phyloP scores from a whole-genome alignment of 1,284 basidiomycete genomes.

The Volvariella surrecta region DNA sequence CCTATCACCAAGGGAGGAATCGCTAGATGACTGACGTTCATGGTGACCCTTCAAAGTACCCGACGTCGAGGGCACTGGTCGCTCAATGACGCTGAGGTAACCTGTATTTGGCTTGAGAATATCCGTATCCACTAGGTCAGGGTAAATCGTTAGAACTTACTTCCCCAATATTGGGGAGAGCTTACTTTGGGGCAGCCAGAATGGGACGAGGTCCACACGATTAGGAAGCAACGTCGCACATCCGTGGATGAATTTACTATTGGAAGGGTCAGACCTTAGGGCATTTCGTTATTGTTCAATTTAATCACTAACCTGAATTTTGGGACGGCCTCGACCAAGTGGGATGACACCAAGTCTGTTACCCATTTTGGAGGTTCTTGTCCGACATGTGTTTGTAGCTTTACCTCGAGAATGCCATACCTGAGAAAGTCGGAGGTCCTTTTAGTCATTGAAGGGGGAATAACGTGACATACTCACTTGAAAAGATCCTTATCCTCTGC shows the following conservation, averaged over 20 bases:
- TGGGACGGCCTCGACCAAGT: slow-evolving; percentile 89
- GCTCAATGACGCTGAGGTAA: slow-evolving; percentile 72
- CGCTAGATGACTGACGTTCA: slow-evolving; percentile 37
- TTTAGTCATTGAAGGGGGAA: slow-evolving; percentile 1
- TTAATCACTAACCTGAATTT: slow-evolving; percentile 63
- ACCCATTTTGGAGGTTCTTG: slow-evolving; percentile 98
- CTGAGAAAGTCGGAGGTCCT: slow-evolving; percentile 21
- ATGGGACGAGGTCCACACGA: slow-evolving; percentile 96
- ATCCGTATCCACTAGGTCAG: slow-evolving; percentile 75
- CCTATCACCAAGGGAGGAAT: slow-evolving; percentile 37
- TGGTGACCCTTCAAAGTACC: slow-evolving; percentile 37
- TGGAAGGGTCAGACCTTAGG: not conserved
- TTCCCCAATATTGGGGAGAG: slow-evolving; percentile 5
- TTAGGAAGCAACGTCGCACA: slow-evolving; percentile 90
- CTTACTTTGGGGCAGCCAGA: slow-evolving; percentile 93
- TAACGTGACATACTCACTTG: slow-evolving; percentile 46
- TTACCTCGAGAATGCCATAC: slow-evolving; percentile 92
- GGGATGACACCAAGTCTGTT: slow-evolving; percentile 87
- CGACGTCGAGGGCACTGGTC: slow-evolving; percentile 41
- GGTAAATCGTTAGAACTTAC: slow-evolving; percentile 6
- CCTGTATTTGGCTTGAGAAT: slow-evolving; percentile 85
- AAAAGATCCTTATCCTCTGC: slow-evolving; percentile 87
- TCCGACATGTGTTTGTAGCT: slow-evolving; percentile 93
- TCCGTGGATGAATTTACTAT: slow-evolving; percentile 95
- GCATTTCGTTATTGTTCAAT: no score